These are phyloP conservation scores for Solanum tarijense DNA, from an alignment of 257 asterid species.

Conservation along the genomic window DNA sequence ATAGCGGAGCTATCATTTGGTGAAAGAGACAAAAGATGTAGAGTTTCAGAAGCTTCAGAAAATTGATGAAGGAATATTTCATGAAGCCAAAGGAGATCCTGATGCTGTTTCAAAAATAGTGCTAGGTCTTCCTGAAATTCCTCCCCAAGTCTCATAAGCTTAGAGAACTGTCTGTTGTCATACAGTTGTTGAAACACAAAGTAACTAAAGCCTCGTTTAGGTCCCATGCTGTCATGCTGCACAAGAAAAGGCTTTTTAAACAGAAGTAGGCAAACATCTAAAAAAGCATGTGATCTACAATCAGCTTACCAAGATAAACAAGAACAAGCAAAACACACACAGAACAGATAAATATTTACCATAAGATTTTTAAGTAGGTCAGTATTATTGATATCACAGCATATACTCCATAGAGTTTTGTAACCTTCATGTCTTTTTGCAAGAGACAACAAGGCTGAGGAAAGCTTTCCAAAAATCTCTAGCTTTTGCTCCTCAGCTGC, in stretches of 20 bases:
- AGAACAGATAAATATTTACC: constrained; percentile 34
- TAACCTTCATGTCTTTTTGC: constrained; percentile 85
- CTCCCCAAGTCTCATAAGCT: constrained; percentile 86
- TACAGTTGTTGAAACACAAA: constrained; percentile 75
- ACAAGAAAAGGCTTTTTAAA: constrained; percentile 5
- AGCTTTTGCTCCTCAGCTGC: constrained; percentile 37
- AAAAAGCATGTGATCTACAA: neutral
- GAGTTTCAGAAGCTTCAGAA: constrained; percentile 80
- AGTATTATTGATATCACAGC: constrained; percentile 58
- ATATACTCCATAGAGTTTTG: constrained; percentile 78
- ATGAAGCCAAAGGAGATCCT: constrained; percentile 87
- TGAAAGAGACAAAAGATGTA: constrained; percentile 63
- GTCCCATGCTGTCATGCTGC: constrained; percentile 86
- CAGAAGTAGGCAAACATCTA: constrained; percentile 2
- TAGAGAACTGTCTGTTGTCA: constrained; percentile 53
- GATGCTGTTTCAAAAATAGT: constrained; percentile 58
- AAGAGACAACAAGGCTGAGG: constrained; percentile 56
- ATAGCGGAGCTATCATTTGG: constrained; percentile 32
- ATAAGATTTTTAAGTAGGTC: constrained; percentile 76
- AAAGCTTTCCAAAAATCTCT: constrained; percentile 40
- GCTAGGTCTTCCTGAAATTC: constrained; percentile 76
- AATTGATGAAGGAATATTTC: constrained; percentile 78
- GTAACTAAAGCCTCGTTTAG: constrained; percentile 84
- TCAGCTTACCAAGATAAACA: neutral
- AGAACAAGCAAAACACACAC: neutral